Evolutionary conservation across 345 rosid genomes (phyloP).

Genomic region (Zanthoxylum bungeanum): DNA sequence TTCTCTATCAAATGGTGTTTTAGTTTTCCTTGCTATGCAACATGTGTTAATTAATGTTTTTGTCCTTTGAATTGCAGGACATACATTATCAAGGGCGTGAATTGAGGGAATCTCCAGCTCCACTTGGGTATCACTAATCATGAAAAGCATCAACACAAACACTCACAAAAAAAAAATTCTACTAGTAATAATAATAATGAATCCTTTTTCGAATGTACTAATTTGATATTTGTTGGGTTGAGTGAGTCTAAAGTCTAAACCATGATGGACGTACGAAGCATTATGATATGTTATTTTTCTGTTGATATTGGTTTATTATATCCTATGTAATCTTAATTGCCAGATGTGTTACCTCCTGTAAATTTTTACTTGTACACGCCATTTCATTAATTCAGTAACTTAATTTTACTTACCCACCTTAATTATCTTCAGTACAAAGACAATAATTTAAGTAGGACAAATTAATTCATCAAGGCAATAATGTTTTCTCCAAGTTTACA

Average conservation of each 20-base stretch:
- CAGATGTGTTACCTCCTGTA: background rate
- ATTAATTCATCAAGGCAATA: too few relatives aligned
- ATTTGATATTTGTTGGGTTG: background rate
- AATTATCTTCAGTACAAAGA: too few relatives aligned
- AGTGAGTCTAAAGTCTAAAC: background rate
- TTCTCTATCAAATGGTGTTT: too few relatives aligned
- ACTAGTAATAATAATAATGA: too few relatives aligned
- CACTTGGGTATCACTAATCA: conserved; percentile 58
- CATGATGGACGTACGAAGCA: background rate
- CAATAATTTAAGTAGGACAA: too few relatives aligned
- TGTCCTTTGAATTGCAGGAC: conserved; percentile 36
- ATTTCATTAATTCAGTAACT: too few relatives aligned
- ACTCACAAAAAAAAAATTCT: too few relatives aligned
- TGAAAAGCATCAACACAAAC: background rate
- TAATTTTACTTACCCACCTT: too few relatives aligned
- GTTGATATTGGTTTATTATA: background rate
- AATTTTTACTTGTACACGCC: background rate
- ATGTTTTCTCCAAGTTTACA: too few relatives aligned
- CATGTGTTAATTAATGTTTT: too few relatives aligned
- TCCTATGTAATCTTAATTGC: background rate
- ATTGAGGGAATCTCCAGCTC: conserved; percentile 68
- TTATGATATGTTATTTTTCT: background rate
- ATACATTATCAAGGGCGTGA: conserved; percentile 65
- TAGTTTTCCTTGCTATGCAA: too few relatives aligned
- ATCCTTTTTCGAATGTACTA: background rate